Evolutionary conservation across 176 grass and related monocot genomes (phyloP).

Genomic region (Raddia distichophylla): DNA sequence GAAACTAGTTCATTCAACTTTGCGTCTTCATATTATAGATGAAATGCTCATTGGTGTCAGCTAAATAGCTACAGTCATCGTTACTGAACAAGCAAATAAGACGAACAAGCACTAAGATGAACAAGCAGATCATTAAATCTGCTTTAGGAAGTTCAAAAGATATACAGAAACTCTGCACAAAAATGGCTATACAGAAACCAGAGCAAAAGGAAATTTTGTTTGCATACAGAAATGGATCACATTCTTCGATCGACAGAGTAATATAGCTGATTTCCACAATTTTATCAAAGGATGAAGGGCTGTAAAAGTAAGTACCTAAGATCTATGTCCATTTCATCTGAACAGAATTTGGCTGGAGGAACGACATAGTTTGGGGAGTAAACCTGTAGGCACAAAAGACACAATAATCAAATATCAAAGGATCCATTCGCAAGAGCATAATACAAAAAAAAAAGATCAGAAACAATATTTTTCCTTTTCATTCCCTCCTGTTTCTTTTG

Average conservation of each 20-base stretch:
- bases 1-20: no score
- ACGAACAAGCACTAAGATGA: not conserved
- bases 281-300: not conserved
- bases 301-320: constrained; percentile 57
- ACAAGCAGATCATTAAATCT: constrained; percentile 20
- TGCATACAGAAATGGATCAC: not conserved
- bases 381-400: constrained; percentile 54
- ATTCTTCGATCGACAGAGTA: not conserved
- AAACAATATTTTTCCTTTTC: not conserved
- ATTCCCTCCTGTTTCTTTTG: not conserved
- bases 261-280: not conserved
- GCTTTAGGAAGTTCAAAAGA: not conserved
- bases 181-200: not conserved
- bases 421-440: not conserved
- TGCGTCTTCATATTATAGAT: constrained; percentile 15
- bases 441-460: not conserved
- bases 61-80: not conserved
- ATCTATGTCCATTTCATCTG: constrained; percentile 78
- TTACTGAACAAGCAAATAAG: constrained; percentile 5
- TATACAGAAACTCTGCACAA: not conserved
- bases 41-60: constrained; percentile 12
- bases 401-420: not conserved
- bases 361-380: constrained; percentile 83
- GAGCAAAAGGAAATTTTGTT: no score
- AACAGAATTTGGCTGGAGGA: constrained; percentile 61